Base-by-base conservation (phyloP, 2,329 filamentous ascomycete genomes). In the Metarhizium sp. region DNA sequence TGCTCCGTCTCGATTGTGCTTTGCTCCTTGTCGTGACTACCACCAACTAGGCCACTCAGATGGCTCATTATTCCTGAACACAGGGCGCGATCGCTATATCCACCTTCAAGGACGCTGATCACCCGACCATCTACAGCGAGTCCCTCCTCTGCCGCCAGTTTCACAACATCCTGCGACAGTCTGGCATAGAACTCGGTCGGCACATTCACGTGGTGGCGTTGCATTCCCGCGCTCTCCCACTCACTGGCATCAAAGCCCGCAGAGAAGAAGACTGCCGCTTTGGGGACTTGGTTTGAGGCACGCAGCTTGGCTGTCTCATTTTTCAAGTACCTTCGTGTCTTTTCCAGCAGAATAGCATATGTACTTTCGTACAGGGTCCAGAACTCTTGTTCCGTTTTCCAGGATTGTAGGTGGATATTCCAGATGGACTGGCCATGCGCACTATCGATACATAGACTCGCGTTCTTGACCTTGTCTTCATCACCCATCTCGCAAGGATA, bases 171-270 rank as follows among this genome's bases (percentile, higher is more conserved):
- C 48, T 85, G 81, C 0, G 92, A 92, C 60, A 99, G 87, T 1
- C 88, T 84, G 51, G 94, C 94, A 67, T 97, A 99, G 68, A 99
- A 99, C 53, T 92, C 90, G 0, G 92, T 99, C 0, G 94, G 92
- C 2, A 99, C 94, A 65, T 96, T 96, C 64, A 96, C 92, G 56
- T 88, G 87, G 70, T 99, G 94, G 50, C 94, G 82, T 71, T 99
- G 94, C 94, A 99, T 99, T 3, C 90, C 90, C 4, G 81, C 77
- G 18, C 88, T 85, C 69, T 99, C 94, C 85, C 89, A 95, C 67
- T 99, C 91, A 66, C 92, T 96, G 3, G 94, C 94, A 71, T 99
- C 94, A 61, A 99, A 99, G 0, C 94, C 95, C 2, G 94, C 92
- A 49, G 92, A 97, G 51, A 99, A 74, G 72, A 99, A 99, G 49